These are phyloP conservation scores for Porphyra umbilicalis DNA, from an alignment of 31 red algal genomes.

Conservation along the genomic window DNA sequence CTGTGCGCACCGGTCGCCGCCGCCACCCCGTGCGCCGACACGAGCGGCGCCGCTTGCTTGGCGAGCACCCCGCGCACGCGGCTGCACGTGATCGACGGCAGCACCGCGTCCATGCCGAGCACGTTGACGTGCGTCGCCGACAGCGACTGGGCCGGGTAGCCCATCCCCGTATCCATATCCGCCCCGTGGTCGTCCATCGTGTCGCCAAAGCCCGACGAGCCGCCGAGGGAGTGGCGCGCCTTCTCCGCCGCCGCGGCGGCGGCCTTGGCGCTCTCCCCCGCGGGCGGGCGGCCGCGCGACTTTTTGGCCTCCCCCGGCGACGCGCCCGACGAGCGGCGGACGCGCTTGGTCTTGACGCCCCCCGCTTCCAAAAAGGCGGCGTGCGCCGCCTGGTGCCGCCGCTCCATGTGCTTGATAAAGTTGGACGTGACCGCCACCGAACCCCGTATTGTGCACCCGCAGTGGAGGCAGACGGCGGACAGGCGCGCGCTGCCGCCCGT, in stretches of 20 bases:
- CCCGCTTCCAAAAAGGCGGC: background rate
- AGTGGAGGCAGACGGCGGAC: constrained; percentile 32
- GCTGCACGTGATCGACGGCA: background rate
- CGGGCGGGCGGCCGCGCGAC: background rate
- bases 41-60: background rate
- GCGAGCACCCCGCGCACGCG: background rate
- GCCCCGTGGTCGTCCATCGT: background rate
- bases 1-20: background rate
- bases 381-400: constrained; percentile 32
- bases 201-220: background rate
- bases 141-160: background rate
- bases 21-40: background rate
- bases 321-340: background rate
- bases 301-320: background rate
- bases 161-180: background rate
- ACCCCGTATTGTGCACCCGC: constrained; percentile 43
- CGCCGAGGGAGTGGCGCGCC: background rate
- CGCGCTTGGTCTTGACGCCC: background rate
- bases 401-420: constrained; percentile 58
- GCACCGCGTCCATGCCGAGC: background rate
- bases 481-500: constrained; percentile 27
- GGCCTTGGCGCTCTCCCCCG: background rate
- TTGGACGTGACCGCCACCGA: constrained; percentile 39
- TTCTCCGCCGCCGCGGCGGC: background rate
- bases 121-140: background rate